phyloP scores from a whole-genome alignment of 768 basidiomycete genomes.

The Macrocybe gigantea region DNA sequence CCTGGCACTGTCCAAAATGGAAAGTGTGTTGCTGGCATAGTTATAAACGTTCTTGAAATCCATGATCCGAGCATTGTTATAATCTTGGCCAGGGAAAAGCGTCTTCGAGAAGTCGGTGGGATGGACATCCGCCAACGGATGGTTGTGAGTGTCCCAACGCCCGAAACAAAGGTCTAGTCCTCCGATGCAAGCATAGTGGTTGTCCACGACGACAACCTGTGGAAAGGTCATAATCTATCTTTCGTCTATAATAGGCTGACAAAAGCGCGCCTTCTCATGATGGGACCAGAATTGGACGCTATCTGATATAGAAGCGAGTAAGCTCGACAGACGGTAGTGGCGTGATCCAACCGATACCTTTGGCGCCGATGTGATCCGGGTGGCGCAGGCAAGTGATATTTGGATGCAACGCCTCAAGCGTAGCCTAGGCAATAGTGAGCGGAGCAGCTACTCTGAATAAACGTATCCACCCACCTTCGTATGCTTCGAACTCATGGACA shows the following conservation, averaged over 20 bases:
- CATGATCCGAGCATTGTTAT: conserved; percentile 82
- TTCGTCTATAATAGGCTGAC: background rate
- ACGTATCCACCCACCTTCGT: conserved; percentile 44
- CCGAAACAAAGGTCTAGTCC: conserved; percentile 97
- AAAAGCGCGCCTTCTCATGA: conserved; percentile 63
- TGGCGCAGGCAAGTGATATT: conserved; percentile 90
- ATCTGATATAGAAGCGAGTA: conserved; percentile 34
- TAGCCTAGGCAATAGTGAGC: conserved; percentile 35
- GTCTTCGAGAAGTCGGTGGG: conserved; percentile 78
- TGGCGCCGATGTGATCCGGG: conserved; percentile 83
- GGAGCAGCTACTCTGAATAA: background rate
- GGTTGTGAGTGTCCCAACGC: conserved; percentile 90
- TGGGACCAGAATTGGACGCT: conserved; percentile 86
- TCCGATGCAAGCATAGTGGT: conserved; percentile 80
- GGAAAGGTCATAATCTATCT: background rate
- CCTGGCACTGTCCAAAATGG: conserved; percentile 59
- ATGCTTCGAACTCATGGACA: conserved; percentile 83
- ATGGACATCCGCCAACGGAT: conserved; percentile 90
- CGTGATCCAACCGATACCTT: conserved; percentile 35
- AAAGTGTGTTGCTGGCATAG: conserved; percentile 66
- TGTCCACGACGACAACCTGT: conserved; percentile 78
- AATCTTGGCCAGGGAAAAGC: conserved; percentile 92
- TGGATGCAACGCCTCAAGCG: conserved; percentile 76
- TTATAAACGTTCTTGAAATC: conserved; percentile 84
- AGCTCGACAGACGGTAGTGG: background rate